phyloP scores from a whole-genome alignment of 805 yeast species.

The Candida oleophila region DNA sequence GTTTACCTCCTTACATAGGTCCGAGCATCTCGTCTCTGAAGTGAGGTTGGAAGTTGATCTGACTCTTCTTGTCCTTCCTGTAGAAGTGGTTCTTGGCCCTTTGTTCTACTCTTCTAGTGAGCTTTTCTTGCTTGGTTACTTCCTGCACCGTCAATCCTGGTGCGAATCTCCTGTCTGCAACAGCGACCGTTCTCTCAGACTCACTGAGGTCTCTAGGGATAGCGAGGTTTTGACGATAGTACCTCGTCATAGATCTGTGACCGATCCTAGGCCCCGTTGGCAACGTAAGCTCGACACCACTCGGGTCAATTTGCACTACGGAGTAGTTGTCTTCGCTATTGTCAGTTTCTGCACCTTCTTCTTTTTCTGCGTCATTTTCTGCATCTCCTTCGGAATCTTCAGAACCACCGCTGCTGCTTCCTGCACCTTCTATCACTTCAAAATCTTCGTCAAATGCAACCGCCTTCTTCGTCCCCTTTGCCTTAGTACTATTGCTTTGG shows the following conservation, averaged over 20 bases:
- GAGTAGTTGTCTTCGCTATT: constrained; percentile 24
- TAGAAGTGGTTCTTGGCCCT: constrained; percentile 22
- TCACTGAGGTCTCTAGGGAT: constrained; percentile 41
- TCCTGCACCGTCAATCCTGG: constrained; percentile 32
- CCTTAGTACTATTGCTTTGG: constrained; percentile 10
- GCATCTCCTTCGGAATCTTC: constrained; percentile 13
- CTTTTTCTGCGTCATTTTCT: no score
- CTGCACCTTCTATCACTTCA: constrained; percentile 11
- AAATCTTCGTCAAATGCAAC: constrained; percentile 8
- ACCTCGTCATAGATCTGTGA: constrained; percentile 73
- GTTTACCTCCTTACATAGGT: neutral
- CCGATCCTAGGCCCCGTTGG: constrained; percentile 82
- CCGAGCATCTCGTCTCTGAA: constrained; percentile 30
- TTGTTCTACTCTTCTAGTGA: constrained; percentile 20
- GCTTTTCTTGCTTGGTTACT: constrained; percentile 34
- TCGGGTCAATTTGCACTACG: constrained; percentile 46
- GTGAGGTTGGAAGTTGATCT: constrained; percentile 34
- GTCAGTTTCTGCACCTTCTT: constrained; percentile 9
- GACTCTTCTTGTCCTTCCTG: constrained; percentile 22
- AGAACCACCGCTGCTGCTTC: constrained; percentile 6
- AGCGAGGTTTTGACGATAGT: constrained; percentile 60
- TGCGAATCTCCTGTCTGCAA: constrained; percentile 61
- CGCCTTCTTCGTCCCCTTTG: constrained; percentile 7
- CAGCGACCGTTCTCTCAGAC: constrained; percentile 71
- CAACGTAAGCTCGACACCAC: constrained; percentile 65